Evolutionary conservation across 2,329 filamentous ascomycete genomes (phyloP).

Genomic region (Passalora sequoiae): DNA sequence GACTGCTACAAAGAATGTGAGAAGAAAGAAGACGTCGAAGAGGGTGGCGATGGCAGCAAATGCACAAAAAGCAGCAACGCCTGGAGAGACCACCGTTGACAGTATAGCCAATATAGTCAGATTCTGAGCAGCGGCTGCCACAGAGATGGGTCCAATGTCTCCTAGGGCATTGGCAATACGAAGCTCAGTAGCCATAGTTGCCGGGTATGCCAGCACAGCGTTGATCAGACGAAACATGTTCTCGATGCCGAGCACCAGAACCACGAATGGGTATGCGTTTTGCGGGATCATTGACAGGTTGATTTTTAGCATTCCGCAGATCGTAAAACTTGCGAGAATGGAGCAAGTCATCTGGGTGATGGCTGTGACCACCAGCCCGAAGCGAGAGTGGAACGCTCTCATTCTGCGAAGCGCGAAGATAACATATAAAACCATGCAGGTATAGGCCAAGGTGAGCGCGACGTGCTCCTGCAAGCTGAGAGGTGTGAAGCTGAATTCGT

Average conservation of each 20-base stretch:
- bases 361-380: conserved; percentile 67
- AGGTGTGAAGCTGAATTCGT: conserved; percentile 73
- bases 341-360: conserved; percentile 62
- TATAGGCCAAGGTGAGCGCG: conserved; percentile 61
- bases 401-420: conserved; percentile 62
- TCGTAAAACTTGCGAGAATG: conserved; percentile 71
- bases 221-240: conserved; percentile 72
- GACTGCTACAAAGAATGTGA: conserved; percentile 75
- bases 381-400: conserved; percentile 67
- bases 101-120: conserved; percentile 60
- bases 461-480: conserved; percentile 63
- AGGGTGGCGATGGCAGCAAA: conserved; percentile 70
- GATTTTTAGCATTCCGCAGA: conserved; percentile 70
- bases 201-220: conserved; percentile 65
- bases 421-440: conserved; percentile 60
- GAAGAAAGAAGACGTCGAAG: conserved; percentile 72
- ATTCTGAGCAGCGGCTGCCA: conserved; percentile 65
- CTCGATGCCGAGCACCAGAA: conserved; percentile 70
- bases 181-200: conserved; percentile 61
- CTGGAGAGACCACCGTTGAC: conserved; percentile 63
- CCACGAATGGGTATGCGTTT: conserved; percentile 70
- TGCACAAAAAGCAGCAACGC: conserved; percentile 68
- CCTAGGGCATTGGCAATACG: conserved; percentile 71
- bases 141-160: conserved; percentile 63
- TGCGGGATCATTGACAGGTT: conserved; percentile 70